phyloP scores from a whole-genome alignment of 2,329 filamentous ascomycete genomes.

The Decorospora gaudefroyi region DNA sequence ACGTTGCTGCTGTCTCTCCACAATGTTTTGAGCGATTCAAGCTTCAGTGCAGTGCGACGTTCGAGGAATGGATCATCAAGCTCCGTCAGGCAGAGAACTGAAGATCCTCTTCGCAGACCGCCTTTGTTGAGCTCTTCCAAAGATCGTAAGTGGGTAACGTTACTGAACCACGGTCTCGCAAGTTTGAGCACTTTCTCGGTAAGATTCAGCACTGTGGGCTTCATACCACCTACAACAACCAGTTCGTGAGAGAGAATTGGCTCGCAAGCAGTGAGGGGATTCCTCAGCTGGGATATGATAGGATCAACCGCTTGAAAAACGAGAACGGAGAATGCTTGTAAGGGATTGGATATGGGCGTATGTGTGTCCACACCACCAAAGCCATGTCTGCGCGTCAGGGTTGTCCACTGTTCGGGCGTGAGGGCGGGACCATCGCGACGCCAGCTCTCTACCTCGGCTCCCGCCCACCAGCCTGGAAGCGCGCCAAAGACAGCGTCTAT shows the following conservation, averaged over 20 bases:
- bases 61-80: constrained; percentile 8
- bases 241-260: background rate
- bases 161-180: background rate
- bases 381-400: constrained; percentile 3
- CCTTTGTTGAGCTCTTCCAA: constrained; percentile 7
- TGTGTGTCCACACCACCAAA: constrained; percentile 16
- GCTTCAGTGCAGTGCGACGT: constrained; percentile 5
- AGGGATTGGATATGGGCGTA: constrained; percentile 3
- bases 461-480: constrained; percentile 50
- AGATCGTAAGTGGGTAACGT: constrained; percentile 4
- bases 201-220: constrained; percentile 1
- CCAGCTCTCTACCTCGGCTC: constrained; percentile 15
- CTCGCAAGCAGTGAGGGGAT: background rate
- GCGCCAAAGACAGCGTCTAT: constrained; percentile 45
- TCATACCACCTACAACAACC: constrained; percentile 8
- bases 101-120: constrained; percentile 4
- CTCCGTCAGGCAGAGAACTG: constrained; percentile 10
- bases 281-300: background rate
- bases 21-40: constrained; percentile 5
- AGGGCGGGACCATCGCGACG: constrained; percentile 5
- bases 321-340: constrained; percentile 7
- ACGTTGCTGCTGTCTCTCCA: constrained; percentile 10
- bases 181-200: background rate
- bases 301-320: constrained; percentile 11
- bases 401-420: constrained; percentile 27